Evolutionary conservation across 73 alveolate genomes (phyloP).

Genomic region (Paramecium sexaurelia): DNA sequence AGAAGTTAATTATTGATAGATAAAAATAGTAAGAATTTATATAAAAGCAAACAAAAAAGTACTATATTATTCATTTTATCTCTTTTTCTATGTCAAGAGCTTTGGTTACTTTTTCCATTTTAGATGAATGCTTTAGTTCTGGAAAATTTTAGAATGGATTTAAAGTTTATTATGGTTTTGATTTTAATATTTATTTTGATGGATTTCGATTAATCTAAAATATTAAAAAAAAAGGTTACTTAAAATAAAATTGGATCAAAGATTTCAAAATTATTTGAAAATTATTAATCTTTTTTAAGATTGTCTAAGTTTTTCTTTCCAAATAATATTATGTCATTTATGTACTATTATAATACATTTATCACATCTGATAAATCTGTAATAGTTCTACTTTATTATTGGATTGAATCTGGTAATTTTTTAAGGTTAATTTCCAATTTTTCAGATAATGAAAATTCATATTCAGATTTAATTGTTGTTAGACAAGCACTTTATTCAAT

Average conservation of each 20-base stretch:
- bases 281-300: not conserved
- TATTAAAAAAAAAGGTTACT: not conserved
- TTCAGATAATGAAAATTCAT: not conserved
- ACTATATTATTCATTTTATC: not conserved
- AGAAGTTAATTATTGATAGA: no score
- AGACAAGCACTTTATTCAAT: not conserved
- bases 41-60: not conserved
- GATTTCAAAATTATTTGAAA: not conserved
- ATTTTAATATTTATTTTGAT: not conserved
- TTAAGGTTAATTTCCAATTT: not conserved
- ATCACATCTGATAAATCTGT: not conserved
- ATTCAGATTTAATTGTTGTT: not conserved
- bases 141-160: not conserved
- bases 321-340: not conserved
- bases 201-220: not conserved
- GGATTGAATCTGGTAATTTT: not conserved
- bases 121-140: not conserved
- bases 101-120: not conserved
- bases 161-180: not conserved
- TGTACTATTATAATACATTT: not conserved
- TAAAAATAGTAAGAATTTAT: no score
- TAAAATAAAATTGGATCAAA: not conserved
- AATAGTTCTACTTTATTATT: not conserved
- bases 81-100: not conserved
- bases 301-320: not conserved